These are phyloP conservation scores for Triticum monococcum DNA, from an alignment of 176 grass and related monocot species.

Conservation along the genomic window DNA sequence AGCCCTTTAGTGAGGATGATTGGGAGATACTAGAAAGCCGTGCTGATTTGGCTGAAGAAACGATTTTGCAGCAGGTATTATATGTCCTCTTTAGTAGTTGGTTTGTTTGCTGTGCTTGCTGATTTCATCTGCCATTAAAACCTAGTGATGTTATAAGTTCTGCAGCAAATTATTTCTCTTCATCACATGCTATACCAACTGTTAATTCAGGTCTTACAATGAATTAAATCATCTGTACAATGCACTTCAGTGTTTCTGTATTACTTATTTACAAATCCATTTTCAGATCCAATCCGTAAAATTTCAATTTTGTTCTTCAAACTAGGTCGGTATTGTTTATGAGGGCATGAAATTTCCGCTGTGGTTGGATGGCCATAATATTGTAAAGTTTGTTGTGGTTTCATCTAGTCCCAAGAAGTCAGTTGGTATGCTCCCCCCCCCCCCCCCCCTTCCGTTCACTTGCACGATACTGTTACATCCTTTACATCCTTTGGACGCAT, in stretches of 20 bases:
- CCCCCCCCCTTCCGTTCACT: slow-evolving; percentile 25
- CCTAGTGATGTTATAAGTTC: background rate
- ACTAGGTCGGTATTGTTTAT: slow-evolving; percentile 82
- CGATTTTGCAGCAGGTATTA: slow-evolving; percentile 79
- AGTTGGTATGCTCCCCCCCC: slow-evolving; percentile 45
- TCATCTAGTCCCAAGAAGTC: slow-evolving; percentile 70
- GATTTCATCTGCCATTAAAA: background rate
- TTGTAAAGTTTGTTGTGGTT: slow-evolving; percentile 82
- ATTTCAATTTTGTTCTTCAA: slow-evolving; percentile 32
- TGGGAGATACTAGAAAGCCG: slow-evolving; percentile 96
- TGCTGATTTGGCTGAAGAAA: slow-evolving; percentile 84
- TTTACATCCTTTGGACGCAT: background rate
- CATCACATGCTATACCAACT: background rate
- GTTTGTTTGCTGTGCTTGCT: background rate
- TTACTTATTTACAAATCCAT: slow-evolving; percentile 7
- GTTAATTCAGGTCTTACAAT: background rate
- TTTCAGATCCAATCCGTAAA: background rate
- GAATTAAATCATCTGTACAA: slow-evolving; percentile 1
- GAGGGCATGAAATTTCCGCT: slow-evolving; percentile 96
- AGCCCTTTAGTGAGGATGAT: slow-evolving; percentile 83
- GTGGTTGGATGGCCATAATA: slow-evolving; percentile 85
- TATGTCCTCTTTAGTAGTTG: background rate
- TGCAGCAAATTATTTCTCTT: background rate
- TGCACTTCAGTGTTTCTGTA: background rate
- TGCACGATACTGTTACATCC: background rate